phyloP scores from a whole-genome alignment of 306 rosid species.

The Acacia confusa region DNA sequence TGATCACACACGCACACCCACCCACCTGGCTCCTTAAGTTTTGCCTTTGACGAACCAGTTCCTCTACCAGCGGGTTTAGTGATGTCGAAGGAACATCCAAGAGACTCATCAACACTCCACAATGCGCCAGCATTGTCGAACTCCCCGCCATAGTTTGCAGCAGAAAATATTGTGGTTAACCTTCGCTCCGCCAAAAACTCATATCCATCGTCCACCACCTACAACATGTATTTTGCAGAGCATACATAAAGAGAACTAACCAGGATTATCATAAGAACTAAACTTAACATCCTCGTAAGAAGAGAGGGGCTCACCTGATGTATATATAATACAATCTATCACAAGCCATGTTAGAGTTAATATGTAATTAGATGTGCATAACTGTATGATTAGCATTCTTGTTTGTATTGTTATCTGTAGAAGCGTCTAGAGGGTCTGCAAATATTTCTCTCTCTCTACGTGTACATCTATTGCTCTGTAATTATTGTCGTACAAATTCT shows the following conservation, averaged over 20 bases:
- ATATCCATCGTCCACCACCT: constrained; percentile 93
- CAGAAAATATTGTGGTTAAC: constrained; percentile 82
- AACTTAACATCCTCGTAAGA: too few relatives aligned
- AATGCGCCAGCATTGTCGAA: constrained; percentile 82
- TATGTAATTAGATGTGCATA: too few relatives aligned
- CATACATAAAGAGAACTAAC: neutral
- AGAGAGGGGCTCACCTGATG: too few relatives aligned
- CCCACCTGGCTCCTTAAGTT: constrained; percentile 63
- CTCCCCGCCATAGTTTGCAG: constrained; percentile 80
- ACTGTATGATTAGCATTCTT: too few relatives aligned
- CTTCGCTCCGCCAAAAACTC: constrained; percentile 74
- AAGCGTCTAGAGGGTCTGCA: too few relatives aligned
- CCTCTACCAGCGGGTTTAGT: constrained; percentile 60
- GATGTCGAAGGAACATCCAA: constrained; percentile 78
- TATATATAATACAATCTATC: neutral
- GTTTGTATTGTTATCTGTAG: too few relatives aligned
- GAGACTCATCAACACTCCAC: constrained; percentile 69
- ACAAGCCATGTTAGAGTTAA: too few relatives aligned
- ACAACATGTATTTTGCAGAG: constrained; percentile 3
- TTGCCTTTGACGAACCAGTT: constrained; percentile 39
- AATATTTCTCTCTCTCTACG: too few relatives aligned
- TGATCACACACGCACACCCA: neutral
- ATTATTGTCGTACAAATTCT: too few relatives aligned
- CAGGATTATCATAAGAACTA: neutral
- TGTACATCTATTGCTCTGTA: too few relatives aligned